Evolutionary conservation across 73 alveolate species (phyloP).

Genomic region (Paramecium caudatum): DNA sequence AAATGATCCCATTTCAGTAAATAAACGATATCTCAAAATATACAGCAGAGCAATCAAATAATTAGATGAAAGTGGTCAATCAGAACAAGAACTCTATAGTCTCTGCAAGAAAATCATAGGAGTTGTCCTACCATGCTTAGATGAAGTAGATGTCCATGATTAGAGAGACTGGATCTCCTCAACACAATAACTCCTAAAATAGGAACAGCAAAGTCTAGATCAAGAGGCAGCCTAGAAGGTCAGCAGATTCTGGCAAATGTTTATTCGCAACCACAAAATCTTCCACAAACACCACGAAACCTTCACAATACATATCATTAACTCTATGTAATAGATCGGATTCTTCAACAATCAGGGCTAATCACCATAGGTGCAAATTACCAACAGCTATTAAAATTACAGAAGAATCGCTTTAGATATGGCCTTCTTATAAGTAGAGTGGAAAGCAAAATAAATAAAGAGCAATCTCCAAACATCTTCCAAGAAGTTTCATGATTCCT

Average conservation of each 20-base stretch:
- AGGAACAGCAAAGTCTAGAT: not conserved
- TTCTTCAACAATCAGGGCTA: not conserved
- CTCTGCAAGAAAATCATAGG: constrained; percentile 37
- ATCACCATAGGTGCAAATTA: not conserved
- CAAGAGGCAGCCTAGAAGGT: constrained; percentile 6
- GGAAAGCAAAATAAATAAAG: constrained; percentile 45
- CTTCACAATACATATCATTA: constrained; percentile 46
- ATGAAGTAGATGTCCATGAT: constrained; percentile 14
- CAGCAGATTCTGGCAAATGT: constrained; percentile 62
- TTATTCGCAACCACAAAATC: constrained; percentile 30
- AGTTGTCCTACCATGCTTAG: constrained; percentile 10
- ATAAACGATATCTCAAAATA: not conserved
- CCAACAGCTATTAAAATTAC: not conserved
- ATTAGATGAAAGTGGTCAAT: constrained; percentile 54
- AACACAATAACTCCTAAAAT: not conserved
- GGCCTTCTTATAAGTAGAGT: constrained; percentile 61
- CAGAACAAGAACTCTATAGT: constrained; percentile 42
- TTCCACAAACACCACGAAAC: constrained; percentile 49
- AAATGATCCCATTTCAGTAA: constrained; percentile 38
- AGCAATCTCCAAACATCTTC: not conserved
- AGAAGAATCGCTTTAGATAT: constrained; percentile 63
- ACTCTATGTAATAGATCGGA: constrained; percentile 59
- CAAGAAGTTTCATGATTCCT: not conserved
- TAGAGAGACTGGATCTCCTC: constrained; percentile 29
- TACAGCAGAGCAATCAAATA: constrained; percentile 32